Evolutionary conservation across 208 protist species (phyloP).

Genomic region (Acanthamoeba triangularis): DNA sequence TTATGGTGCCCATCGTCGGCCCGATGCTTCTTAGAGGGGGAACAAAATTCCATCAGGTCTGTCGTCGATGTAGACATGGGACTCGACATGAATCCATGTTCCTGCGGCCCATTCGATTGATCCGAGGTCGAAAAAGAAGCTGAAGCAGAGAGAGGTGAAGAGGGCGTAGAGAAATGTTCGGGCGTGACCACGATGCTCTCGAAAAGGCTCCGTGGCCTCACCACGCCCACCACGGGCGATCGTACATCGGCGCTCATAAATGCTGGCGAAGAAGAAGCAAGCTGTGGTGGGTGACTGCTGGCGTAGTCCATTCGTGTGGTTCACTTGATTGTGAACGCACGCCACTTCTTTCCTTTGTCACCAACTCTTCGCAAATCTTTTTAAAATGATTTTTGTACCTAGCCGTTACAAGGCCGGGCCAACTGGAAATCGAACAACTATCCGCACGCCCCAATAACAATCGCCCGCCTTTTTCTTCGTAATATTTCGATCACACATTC

Average conservation of each 20-base stretch:
- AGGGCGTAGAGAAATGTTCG: background rate
- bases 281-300: no score
- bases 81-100: no score
- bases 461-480: no score
- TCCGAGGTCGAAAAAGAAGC: background rate
- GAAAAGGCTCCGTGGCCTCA: conserved; percentile 34
- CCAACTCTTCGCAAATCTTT: no score
- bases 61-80: background rate
- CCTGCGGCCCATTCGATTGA: background rate
- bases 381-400: background rate
- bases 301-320: background rate
- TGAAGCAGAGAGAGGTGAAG: background rate
- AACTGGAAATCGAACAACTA: background rate
- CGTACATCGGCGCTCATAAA: background rate
- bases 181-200: background rate
- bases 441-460: background rate
- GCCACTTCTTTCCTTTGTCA: background rate
- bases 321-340: background rate
- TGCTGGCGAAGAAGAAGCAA: background rate
- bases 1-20: background rate
- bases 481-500: no score
- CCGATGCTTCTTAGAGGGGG: conserved; percentile 20
- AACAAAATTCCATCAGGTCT: conserved; percentile 43
- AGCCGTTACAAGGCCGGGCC: background rate
- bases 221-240: background rate